phyloP scores from a whole-genome alignment of 1,139 yeast genomes.

The Geotrichum candidum region DNA sequence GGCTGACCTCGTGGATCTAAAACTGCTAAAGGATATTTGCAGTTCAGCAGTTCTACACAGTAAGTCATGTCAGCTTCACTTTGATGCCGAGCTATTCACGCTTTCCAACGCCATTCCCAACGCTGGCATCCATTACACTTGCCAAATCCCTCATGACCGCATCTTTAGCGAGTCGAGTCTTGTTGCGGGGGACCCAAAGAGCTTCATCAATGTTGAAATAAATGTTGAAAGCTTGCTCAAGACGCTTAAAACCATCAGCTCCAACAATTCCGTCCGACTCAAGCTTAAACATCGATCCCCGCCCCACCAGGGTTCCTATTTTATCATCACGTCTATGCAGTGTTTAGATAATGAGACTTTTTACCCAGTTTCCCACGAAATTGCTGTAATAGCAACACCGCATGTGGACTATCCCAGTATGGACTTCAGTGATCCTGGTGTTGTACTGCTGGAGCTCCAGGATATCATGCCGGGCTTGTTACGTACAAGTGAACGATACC shows the following conservation, averaged over 20 bases:
- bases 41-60: background rate
- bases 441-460: slow-evolving; percentile 7
- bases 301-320: background rate
- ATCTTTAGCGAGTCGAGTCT: background rate
- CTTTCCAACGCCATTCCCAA: background rate
- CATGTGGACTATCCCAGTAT: background rate
- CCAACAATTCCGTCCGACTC: background rate
- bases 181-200: background rate
- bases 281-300: background rate
- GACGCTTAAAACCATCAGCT: slow-evolving; percentile 5
- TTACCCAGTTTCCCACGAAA: slow-evolving; percentile 10
- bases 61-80: slow-evolving; percentile 1
- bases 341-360: background rate
- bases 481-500: slow-evolving; percentile 5
- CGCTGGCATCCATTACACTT: background rate
- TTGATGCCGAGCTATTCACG: background rate
- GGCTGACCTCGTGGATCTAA: slow-evolving; percentile 6
- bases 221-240: slow-evolving; percentile 1
- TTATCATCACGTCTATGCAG: slow-evolving; percentile 7
- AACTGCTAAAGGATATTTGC: slow-evolving; percentile 9
- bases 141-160: background rate
- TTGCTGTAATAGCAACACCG: slow-evolving; percentile 3
- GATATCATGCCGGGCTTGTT: slow-evolving; percentile 5
- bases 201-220: slow-evolving; percentile 1
- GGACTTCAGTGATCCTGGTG: background rate